These are phyloP conservation scores for Stephanocyclus meneghinianus DNA, from an alignment of 352 stramenopile species.

Conservation along the genomic window DNA sequence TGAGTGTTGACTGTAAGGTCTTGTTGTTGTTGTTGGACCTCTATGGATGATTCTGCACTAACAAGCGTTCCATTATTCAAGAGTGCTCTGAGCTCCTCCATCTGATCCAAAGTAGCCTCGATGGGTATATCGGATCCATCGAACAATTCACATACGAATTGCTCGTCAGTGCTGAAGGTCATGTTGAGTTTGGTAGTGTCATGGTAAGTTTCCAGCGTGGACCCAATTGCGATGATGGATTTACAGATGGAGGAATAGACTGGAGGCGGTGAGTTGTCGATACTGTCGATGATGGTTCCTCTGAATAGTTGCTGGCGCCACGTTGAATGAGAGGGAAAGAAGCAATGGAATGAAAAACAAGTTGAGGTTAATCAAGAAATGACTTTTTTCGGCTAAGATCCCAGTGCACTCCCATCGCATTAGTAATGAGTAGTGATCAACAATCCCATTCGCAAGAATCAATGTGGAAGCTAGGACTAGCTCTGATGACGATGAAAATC, in stretches of 20 bases:
- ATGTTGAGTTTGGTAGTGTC: background rate
- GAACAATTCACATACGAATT: constrained; percentile 46
- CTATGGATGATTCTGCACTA: constrained; percentile 28
- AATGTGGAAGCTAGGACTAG: no score
- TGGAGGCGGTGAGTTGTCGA: no score
- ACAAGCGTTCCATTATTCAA: constrained; percentile 41
- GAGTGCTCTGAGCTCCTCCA: constrained; percentile 26
- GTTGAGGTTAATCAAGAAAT: no score
- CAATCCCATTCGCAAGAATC: no score
- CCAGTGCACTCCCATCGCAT: no score
- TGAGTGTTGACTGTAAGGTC: background rate
- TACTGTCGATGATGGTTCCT: no score
- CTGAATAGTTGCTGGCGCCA: no score
- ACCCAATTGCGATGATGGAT: constrained; percentile 13
- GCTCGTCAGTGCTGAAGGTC: constrained; percentile 16
- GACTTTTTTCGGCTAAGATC: no score
- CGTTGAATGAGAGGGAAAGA: no score
- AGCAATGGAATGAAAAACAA: no score
- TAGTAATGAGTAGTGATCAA: no score
- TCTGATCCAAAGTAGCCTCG: constrained; percentile 28
- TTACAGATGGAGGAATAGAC: background rate
- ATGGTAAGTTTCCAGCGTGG: background rate
- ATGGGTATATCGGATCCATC: constrained; percentile 35
- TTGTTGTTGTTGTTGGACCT: constrained; percentile 10
- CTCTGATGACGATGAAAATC: no score